Conservation (phyloP, 2,329 filamentous ascomycete species). For the Aspergillus sp. region DNA sequence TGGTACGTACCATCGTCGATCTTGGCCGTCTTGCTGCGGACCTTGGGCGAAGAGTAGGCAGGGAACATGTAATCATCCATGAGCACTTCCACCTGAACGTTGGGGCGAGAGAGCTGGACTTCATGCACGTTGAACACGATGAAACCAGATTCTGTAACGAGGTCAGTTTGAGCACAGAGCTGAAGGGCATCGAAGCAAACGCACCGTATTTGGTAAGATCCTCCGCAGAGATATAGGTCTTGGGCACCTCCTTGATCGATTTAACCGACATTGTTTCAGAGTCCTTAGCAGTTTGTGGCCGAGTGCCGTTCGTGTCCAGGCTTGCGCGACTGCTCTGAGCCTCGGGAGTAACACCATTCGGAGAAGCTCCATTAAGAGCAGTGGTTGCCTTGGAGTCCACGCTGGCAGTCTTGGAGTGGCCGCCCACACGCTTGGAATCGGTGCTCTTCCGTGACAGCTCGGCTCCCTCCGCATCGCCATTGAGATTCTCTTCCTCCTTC, state of each 20-base stretch:
- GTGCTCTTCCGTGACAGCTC: constrained; percentile 31
- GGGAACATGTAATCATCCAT: constrained; percentile 96
- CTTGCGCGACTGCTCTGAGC: constrained; percentile 32
- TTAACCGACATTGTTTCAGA: constrained; percentile 50
- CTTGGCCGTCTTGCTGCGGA: constrained; percentile 66
- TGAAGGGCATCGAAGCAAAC: constrained; percentile 23
- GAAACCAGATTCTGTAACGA: constrained; percentile 72
- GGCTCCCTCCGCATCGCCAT: constrained; percentile 21
- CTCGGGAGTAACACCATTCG: constrained; percentile 25
- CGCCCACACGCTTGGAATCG: constrained; percentile 26
- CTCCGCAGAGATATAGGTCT: constrained; percentile 74
- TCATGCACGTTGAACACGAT: constrained; percentile 94
- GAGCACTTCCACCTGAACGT: constrained; percentile 79
- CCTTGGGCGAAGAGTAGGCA: constrained; percentile 78
- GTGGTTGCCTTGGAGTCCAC: constrained; percentile 32
- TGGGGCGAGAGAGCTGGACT: constrained; percentile 73
- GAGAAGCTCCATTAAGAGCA: constrained; percentile 21
- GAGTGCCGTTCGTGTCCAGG: constrained; percentile 38
- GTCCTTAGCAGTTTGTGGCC: constrained; percentile 42
- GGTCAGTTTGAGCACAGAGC: not conserved
- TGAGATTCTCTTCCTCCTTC: constrained; percentile 49
- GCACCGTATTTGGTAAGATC: constrained; percentile 76
- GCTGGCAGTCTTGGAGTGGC: constrained; percentile 32
- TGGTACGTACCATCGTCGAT: constrained; percentile 72
- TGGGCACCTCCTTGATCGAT: constrained; percentile 62